Evolutionary conservation across 2,329 filamentous ascomycete species (phyloP), one percentile per base, ranked within the genome.

Genomic region (Penicillium nordicum): DNA sequence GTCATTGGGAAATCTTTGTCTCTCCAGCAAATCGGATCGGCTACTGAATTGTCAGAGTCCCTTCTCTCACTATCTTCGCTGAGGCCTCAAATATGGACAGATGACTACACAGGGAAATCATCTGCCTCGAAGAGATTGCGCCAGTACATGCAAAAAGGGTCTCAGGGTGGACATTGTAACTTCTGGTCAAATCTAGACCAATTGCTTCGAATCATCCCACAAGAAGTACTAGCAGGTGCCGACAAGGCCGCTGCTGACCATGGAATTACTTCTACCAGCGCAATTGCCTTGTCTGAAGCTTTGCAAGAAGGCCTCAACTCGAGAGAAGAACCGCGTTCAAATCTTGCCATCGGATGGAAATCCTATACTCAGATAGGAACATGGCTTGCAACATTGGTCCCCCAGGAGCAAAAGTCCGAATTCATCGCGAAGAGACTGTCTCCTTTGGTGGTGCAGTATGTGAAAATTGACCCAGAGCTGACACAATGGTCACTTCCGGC

Each of bases 81-180:
- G 12, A 81, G 86, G 47, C 86, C 90, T 1, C 80, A 85, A 16
- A 78, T 92, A 10, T 99, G 94, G 94, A 87, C 85, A 1, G 79
- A 79, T 5, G 77, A 84, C 52, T 86, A 86, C 69, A 78, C 74
- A 29, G 81, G 79, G 45, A 87, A 86, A 69, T 82, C 81, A 30
- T 69, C 80, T 8, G 82, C 72, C 57, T 80, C 74, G 58, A 83
- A 78, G 57, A 76, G 87, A 23, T 73, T 99, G 4, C 82, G 84
- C 48, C 78, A 85, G 9, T 94, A 95, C 63, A 78, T 97, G 7
- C 86, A 89, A 59, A 89, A 87, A 65, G 93, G 94, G 3, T 96
- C 93, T 0, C 90, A 97, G 67, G 84, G 86, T n/a, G 88, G 88
- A 3, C 79, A 84, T 0, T 75, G 80, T 4, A 82, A 80, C 10